Percentiles rank a stretch among this genome's conserved stretches.
Evolutionary conservation across 345 rosid species (phyloP).

Genomic region (thale cress (Arabidopsis thaliana)): DNA sequence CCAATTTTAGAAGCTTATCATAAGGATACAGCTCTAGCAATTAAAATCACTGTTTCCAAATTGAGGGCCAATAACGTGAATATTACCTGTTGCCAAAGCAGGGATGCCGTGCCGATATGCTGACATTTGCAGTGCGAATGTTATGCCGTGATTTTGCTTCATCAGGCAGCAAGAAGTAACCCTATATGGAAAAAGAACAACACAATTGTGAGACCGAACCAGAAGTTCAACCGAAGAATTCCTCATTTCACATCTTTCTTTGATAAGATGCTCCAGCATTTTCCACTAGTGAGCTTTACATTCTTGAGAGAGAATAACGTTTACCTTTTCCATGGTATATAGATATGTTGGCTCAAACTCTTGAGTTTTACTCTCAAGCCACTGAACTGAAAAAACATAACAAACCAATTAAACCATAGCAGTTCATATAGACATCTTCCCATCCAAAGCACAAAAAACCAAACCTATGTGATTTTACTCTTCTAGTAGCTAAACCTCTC

Average conservation of each 20-base stretch:
- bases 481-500: conserved; percentile 17
- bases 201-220: conserved; percentile 16
- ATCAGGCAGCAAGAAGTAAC: conserved; percentile 93
- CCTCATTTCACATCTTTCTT: conserved; percentile 17
- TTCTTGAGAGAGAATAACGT: conserved; percentile 12
- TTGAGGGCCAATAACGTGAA: conserved; percentile 18
- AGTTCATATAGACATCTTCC: conserved; percentile 21
- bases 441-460: conserved; percentile 3
- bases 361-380: conserved; percentile 82
- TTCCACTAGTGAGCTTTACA: conserved; percentile 5
- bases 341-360: conserved; percentile 90
- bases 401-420: neutral
- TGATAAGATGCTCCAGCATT: conserved; percentile 19
- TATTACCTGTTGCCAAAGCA: conserved; percentile 98
- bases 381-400: conserved; percentile 58
- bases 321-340: conserved; percentile 94
- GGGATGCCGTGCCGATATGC: conserved; percentile 89
- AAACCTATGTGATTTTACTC: conserved; percentile 3
- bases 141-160: conserved; percentile 84
- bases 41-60: conserved; percentile 5
- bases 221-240: conserved; percentile 13
- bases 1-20: conserved; percentile 17
- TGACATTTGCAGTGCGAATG: conserved; percentile 77
- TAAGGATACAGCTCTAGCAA: conserved; percentile 19
- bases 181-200: conserved; percentile 52